Percentiles rank a stretch among this genome's conserved stretches.
phyloP scores from a whole-genome alignment of 768 basidiomycete genomes.

The Ephemerocybe angulata region DNA sequence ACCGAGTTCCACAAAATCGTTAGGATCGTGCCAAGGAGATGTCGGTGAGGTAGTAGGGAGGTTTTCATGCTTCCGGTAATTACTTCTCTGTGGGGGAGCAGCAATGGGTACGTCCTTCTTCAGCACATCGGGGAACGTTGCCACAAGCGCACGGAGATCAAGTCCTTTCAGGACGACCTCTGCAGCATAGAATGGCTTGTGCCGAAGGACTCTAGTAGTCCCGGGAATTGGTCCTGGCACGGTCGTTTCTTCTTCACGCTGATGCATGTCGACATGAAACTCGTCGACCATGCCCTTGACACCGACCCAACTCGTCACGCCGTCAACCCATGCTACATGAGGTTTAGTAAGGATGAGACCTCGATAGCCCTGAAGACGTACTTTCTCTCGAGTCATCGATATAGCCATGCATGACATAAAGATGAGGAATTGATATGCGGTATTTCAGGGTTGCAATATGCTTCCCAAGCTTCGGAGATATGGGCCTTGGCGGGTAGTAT shows the following conservation, averaged over 20 bases:
- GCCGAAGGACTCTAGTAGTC: constrained; percentile 56
- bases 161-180: constrained; percentile 77
- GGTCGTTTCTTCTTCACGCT: constrained; percentile 77
- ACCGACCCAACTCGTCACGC: constrained; percentile 77
- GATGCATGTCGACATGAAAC: constrained; percentile 89
- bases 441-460: constrained; percentile 93
- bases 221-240: constrained; percentile 54
- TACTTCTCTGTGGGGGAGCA: constrained; percentile 41
- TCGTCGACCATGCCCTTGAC: constrained; percentile 79
- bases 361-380: constrained; percentile 20
- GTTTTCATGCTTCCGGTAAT: constrained; percentile 45
- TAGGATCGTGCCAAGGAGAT: constrained; percentile 68
- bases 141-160: constrained; percentile 74
- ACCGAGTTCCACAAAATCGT: constrained; percentile 82
- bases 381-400: constrained; percentile 72
- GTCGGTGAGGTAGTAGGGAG: constrained; percentile 40
- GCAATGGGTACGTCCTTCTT: constrained; percentile 56
- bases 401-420: constrained; percentile 87
- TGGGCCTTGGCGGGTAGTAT: constrained; percentile 65
- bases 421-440: constrained; percentile 66
- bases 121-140: constrained; percentile 69
- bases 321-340: constrained; percentile 72
- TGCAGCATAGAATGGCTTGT: constrained; percentile 85
- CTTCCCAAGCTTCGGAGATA: constrained; percentile 83
- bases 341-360: constrained; percentile 3